phyloP scores from a whole-genome alignment of 495 filamentous ascomycete genomes.

The Collariella sp. region DNA sequence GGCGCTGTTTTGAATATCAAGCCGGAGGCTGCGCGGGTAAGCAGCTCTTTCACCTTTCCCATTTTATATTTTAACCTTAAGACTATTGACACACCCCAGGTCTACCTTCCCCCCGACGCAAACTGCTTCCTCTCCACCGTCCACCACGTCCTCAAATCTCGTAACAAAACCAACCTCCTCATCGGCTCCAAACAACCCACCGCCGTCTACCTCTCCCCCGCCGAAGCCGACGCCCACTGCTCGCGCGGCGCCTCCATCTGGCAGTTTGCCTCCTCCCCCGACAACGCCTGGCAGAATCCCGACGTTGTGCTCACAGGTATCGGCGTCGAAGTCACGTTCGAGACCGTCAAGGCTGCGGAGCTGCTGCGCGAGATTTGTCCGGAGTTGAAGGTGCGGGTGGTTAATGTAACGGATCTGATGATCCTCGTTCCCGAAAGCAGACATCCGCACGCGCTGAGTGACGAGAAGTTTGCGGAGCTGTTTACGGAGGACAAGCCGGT shows the following conservation, averaged over 20 bases:
- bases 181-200: constrained; percentile 67
- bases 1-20: constrained; percentile 64
- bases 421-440: constrained; percentile 50
- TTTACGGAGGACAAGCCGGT: constrained; percentile 54
- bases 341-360: constrained; percentile 56
- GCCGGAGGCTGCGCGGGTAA: constrained; percentile 50
- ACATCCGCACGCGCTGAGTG: constrained; percentile 55
- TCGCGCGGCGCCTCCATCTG: constrained; percentile 54
- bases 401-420: constrained; percentile 71
- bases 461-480: constrained; percentile 47
- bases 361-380: constrained; percentile 48
- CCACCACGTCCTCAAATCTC: constrained; percentile 54
- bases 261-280: constrained; percentile 46
- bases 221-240: constrained; percentile 62
- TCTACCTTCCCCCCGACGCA: constrained; percentile 66
- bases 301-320: constrained; percentile 65
- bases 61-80: background rate
- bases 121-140: constrained; percentile 63
- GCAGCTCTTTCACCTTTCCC: background rate
- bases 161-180: constrained; percentile 64
- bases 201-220: constrained; percentile 54
- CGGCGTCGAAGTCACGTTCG: constrained; percentile 62
- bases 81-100: background rate
- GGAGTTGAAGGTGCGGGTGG: constrained; percentile 50
- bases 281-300: constrained; percentile 28